Conservation (phyloP, 2,329 filamentous ascomycete species). For the Dactylellina leptospora region DNA sequence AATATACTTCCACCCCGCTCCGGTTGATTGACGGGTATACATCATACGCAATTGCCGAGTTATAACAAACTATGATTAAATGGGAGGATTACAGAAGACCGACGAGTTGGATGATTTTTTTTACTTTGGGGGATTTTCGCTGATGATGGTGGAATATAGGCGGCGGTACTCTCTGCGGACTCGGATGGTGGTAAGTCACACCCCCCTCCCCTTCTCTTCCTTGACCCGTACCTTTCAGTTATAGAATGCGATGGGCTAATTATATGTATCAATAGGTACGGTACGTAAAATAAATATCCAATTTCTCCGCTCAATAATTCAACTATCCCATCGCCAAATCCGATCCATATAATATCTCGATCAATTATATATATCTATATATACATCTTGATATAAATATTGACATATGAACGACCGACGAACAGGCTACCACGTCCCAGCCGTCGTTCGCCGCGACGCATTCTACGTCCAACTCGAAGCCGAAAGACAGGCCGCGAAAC, state of each 20-base stretch:
- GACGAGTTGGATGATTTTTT: not conserved
- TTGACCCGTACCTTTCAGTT: not conserved
- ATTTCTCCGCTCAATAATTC: too few relatives aligned
- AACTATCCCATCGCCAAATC: not conserved
- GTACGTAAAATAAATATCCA: constrained; percentile 36
- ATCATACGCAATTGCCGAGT: too few relatives aligned
- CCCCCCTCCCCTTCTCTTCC: not conserved
- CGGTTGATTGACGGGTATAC: too few relatives aligned
- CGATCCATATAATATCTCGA: constrained; percentile 1
- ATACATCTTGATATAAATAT: not conserved
- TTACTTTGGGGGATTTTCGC: not conserved
- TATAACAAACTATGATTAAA: too few relatives aligned
- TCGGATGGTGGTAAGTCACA: constrained; percentile 25
- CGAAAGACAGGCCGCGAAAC: constrained; percentile 58
- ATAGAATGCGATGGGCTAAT: not conserved
- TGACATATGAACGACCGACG: not conserved
- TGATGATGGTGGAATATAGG: constrained; percentile 13
- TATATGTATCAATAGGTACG: constrained; percentile 10
- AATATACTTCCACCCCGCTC: too few relatives aligned
- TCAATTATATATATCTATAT: not conserved
- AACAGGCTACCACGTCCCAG: constrained; percentile 62
- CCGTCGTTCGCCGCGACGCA: constrained; percentile 60
- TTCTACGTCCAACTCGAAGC: constrained; percentile 62
- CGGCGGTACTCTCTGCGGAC: constrained; percentile 25
- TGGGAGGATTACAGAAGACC: not conserved